Base-by-base conservation (phyloP, 2,329 filamentous ascomycete genomes). In the Macrophomina phaseolina region DNA sequence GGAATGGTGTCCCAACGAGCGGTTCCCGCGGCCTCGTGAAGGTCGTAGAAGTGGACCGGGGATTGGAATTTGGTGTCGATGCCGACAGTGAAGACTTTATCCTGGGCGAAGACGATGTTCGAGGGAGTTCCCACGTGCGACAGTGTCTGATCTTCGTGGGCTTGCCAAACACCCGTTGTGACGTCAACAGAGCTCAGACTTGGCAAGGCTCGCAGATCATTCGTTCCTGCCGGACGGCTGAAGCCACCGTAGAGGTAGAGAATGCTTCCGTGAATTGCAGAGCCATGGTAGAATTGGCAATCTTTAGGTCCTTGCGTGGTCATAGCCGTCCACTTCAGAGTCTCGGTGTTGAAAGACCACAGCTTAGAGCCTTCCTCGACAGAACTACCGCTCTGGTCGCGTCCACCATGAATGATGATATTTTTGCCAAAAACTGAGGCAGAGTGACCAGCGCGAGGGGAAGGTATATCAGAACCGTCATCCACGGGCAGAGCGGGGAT, bases 321-420 rank as follows among this genome's bases (percentile, higher is more conserved):
- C 11, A 73, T 56, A 45, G 70, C 67, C 28, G 18, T 67, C 76
- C 76, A 78, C 68, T 46, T 71, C 69, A 70, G 76, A 53, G 68
- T 69, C 56, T 67, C 71, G 16, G 72, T 76, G 65, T 76, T 75
- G 70, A 79, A 83, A 0, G 80, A 70, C 81, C 81, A 83, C n/a
- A 82, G 66, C 4, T 72, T 72, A 1, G 56, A 48, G 4, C 77
- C 74, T 4, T 75, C 71, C 16, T 79, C 75, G 28, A 81, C 73
- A 3, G 77, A 70, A 3, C 73, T 61, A 1, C 74, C 76, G 0
- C 67, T 65, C 16, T 75, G 71, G 32, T 78, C 73, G 8, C 73
- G 71, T 2, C 81, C 81, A 7, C 80, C 80, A 55, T 79, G 82
- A 3, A 82, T 61, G 2, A 77, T 76, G 6, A 83, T 70, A 52